These are phyloP conservation scores for Hordeum pubiflorum DNA, from an alignment of 202 grass and related monocot genomes.

Conservation along the genomic window DNA sequence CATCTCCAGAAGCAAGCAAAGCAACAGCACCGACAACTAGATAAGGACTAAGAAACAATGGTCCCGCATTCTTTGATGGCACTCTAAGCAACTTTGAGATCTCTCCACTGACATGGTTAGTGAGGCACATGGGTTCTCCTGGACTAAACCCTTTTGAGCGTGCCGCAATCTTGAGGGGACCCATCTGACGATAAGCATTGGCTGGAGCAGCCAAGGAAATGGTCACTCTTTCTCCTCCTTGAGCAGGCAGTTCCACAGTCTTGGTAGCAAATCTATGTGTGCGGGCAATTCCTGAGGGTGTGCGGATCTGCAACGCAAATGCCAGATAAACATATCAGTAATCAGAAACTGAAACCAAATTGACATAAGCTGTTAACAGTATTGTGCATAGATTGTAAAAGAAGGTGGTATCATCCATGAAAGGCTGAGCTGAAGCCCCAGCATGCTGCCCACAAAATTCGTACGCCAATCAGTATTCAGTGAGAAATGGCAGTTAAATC, in stretches of 20 bases:
- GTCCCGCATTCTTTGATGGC: slow-evolving; percentile 51
- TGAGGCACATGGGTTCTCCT: slow-evolving; percentile 78
- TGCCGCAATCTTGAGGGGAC: slow-evolving; percentile 52
- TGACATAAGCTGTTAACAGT: background rate
- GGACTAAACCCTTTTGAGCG: slow-evolving; percentile 55
- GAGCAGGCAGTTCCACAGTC: slow-evolving; percentile 77
- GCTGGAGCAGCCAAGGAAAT: slow-evolving; percentile 69
- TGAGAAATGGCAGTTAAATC: background rate
- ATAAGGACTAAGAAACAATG: slow-evolving; percentile 50
- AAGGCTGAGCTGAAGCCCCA: background rate
- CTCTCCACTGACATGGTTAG: slow-evolving; percentile 69
- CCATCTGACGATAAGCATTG: slow-evolving; percentile 61
- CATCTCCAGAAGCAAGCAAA: slow-evolving; percentile 78
- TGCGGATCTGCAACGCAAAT: slow-evolving; percentile 51
- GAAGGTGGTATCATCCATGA: background rate
- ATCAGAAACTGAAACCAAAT: background rate
- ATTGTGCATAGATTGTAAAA: background rate
- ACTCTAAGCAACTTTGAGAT: slow-evolving; percentile 65
- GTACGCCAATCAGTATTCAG: background rate
- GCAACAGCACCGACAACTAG: slow-evolving; percentile 58
- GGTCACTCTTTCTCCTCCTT: slow-evolving; percentile 91
- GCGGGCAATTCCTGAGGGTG: slow-evolving; percentile 72
- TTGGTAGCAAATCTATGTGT: slow-evolving; percentile 77
- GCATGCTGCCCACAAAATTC: background rate
- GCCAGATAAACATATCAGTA: slow-evolving; percentile 10